Conservation (phyloP, 768 basidiomycete genomes). For the Tylopilus plumbeoviolaceoides region DNA sequence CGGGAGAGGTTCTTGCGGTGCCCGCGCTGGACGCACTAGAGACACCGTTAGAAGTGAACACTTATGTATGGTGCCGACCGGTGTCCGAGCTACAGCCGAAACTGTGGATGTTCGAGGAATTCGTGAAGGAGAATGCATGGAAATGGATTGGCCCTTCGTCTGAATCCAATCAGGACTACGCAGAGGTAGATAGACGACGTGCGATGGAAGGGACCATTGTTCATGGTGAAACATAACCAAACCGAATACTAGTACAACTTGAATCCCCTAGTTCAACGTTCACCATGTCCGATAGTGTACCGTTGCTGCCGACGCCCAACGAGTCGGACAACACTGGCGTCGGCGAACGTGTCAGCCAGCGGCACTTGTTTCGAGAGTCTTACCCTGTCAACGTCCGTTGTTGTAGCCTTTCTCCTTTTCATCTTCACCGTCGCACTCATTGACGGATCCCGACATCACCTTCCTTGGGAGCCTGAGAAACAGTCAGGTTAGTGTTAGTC, state of each 20-base stretch:
- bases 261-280: too few relatives aligned
- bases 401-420: slow-evolving; percentile 42
- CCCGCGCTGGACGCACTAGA: slow-evolving; percentile 34
- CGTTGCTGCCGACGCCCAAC: neutral
- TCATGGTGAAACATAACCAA: neutral
- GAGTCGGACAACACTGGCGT: too few relatives aligned
- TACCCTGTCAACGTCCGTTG: slow-evolving; percentile 32
- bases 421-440: slow-evolving; percentile 36
- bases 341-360: neutral
- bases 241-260: neutral
- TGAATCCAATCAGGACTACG: slow-evolving; percentile 37
- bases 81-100: slow-evolving; percentile 45
- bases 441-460: neutral
- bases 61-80: slow-evolving; percentile 64
- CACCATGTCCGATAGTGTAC: too few relatives aligned
- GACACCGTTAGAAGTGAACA: slow-evolving; percentile 47
- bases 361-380: neutral
- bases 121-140: slow-evolving; percentile 70
- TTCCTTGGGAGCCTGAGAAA: slow-evolving; percentile 10
- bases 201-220: slow-evolving; percentile 36
- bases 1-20: slow-evolving; percentile 39
- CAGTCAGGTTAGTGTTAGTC: slow-evolving; percentile 20
- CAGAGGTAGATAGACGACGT: slow-evolving; percentile 50
- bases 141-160: slow-evolving; percentile 63
- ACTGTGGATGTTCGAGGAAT: slow-evolving; percentile 82